Conservation (phyloP, 2,329 filamentous ascomycete species). For the Lachnellula cervina region DNA sequence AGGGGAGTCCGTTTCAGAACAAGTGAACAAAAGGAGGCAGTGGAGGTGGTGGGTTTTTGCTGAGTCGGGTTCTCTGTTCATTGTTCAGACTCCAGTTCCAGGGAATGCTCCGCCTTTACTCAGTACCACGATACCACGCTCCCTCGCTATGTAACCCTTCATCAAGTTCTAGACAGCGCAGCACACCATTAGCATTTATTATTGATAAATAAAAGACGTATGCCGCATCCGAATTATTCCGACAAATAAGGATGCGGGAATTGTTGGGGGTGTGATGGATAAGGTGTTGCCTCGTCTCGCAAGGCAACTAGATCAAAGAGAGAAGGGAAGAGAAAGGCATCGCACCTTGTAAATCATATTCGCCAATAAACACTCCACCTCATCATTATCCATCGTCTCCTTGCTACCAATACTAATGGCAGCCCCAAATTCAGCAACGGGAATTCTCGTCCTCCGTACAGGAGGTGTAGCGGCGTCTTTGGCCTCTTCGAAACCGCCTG, state of each 20-base stretch:
- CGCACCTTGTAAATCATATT: slow-evolving; percentile 98
- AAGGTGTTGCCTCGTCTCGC: slow-evolving; percentile 11
- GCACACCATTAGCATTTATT: slow-evolving; percentile 5
- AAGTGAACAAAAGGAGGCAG: background rate
- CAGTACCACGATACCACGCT: slow-evolving; percentile 82
- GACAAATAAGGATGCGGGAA: slow-evolving; percentile 1
- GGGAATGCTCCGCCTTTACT: slow-evolving; percentile 94
- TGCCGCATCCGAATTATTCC: slow-evolving; percentile 7
- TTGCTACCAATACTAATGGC: slow-evolving; percentile 70
- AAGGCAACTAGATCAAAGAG: background rate
- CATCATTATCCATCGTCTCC: slow-evolving; percentile 73
- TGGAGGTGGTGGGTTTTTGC: background rate
- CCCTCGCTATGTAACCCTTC: slow-evolving; percentile 96
- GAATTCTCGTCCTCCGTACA: slow-evolving; percentile 70
- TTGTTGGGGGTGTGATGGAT: background rate
- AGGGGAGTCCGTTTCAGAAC: background rate
- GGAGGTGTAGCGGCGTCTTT: slow-evolving; percentile 63
- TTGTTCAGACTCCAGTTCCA: slow-evolving; percentile 64
- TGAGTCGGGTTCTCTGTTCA: background rate
- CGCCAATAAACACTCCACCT: slow-evolving; percentile 90
- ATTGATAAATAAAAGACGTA: slow-evolving; percentile 4
- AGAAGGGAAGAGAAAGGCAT: slow-evolving; percentile 14
- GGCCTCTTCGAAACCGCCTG: slow-evolving; percentile 72
- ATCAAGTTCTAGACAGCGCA: slow-evolving; percentile 46
- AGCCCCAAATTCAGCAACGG: slow-evolving; percentile 77